Conservation (phyloP, 345 rosid species). For the Alliaria petiolata region DNA sequence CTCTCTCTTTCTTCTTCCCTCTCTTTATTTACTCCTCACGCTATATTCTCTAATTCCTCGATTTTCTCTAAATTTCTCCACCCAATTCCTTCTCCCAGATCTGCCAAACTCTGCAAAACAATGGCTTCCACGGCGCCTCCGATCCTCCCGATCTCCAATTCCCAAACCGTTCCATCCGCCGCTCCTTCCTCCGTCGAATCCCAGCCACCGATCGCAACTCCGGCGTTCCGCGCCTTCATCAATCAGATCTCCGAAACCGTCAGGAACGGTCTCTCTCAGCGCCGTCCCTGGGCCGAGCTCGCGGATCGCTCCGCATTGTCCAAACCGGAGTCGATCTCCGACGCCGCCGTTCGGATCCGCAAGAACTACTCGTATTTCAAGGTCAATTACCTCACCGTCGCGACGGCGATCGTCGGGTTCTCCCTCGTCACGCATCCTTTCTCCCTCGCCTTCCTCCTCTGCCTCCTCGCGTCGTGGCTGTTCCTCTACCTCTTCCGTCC, state of each 20-base stretch:
- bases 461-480: slow-evolving; percentile 65
- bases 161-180: slow-evolving; percentile 34
- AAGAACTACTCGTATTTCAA: slow-evolving; percentile 54
- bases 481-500: slow-evolving; percentile 81
- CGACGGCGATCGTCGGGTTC: slow-evolving; percentile 42
- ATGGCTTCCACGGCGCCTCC: slow-evolving; percentile 45
- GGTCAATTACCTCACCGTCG: slow-evolving; percentile 44
- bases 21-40: background rate
- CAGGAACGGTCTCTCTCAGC: slow-evolving; percentile 44
- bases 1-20: background rate
- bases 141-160: slow-evolving; percentile 35
- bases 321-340: slow-evolving; percentile 52
- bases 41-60: background rate
- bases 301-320: slow-evolving; percentile 50
- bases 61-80: too few species aligned
- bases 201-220: slow-evolving; percentile 40
- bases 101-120: background rate
- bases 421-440: slow-evolving; percentile 61
- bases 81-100: slow-evolving; percentile 8
- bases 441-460: slow-evolving; percentile 60
- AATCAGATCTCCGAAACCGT: slow-evolving; percentile 39
- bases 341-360: slow-evolving; percentile 49
- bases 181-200: slow-evolving; percentile 38
- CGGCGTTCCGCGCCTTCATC: slow-evolving; percentile 42
- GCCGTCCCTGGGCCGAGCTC: slow-evolving; percentile 57